phyloP scores from a whole-genome alignment of 768 basidiomycete species.

The Serendipita sp. region DNA sequence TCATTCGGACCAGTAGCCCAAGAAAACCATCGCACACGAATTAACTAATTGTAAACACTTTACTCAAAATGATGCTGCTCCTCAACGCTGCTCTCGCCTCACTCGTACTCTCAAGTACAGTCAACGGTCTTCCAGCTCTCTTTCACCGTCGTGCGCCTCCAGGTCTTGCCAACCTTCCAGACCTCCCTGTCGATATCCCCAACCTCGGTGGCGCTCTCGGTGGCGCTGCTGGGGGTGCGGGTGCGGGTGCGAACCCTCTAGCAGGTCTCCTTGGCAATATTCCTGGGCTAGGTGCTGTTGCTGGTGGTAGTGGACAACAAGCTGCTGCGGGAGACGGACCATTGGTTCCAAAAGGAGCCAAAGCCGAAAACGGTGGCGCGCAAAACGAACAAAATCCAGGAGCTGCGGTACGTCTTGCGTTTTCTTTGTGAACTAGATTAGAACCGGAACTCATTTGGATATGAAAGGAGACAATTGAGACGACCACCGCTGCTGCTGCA shows the following conservation, averaged over 20 bases:
- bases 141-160: not conserved
- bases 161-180: not conserved
- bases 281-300: not conserved
- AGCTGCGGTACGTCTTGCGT: not conserved
- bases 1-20: too few species aligned
- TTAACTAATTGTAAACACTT: not conserved
- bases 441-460: not conserved
- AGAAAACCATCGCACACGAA: too few species aligned
- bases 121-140: not conserved
- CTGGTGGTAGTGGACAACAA: not conserved
- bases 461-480: not conserved
- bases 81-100: not conserved
- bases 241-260: not conserved
- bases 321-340: not conserved
- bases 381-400: too few species aligned
- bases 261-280: not conserved
- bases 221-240: not conserved
- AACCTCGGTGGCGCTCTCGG: not conserved
- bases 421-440: not conserved
- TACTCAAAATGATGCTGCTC: not conserved
- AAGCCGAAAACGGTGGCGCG: too few species aligned
- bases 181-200: not conserved
- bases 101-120: not conserved
- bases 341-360: not conserved
- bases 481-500: not conserved